Conservation (phyloP, 176 grass and related monocot genomes). For the Zea luxurians region DNA sequence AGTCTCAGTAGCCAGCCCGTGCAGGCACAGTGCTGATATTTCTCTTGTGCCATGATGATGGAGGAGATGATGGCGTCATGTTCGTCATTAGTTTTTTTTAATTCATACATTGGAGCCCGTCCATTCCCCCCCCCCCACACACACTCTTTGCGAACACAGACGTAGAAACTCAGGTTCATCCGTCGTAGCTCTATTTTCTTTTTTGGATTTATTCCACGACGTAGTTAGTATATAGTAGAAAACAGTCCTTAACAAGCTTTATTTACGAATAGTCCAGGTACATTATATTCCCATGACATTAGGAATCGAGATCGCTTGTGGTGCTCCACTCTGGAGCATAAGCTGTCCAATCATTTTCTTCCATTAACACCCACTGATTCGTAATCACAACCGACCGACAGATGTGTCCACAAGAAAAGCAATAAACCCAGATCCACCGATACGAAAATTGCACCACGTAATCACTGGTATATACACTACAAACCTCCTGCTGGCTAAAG, state of each 20-base stretch:
- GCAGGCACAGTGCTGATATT: neutral
- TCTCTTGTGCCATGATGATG: neutral
- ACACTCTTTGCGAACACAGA: no score
- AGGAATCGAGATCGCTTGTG: neutral
- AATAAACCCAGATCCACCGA: conserved; percentile 4
- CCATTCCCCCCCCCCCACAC: no score
- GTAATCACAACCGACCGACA: neutral
- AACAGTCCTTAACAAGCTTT: no score
- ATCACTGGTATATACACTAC: neutral
- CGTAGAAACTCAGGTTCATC: no score
- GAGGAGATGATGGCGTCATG: neutral
- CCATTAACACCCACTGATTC: neutral
- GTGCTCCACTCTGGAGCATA: neutral
- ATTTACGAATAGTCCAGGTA: neutral
- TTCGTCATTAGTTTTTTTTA: neutral
- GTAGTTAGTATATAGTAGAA: no score
- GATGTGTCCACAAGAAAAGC: neutral
- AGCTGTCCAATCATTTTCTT: neutral
- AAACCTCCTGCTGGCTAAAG: neutral
- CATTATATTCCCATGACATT: neutral
- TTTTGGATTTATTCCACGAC: no score
- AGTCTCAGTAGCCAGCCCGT: neutral
- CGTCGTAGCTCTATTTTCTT: no score
- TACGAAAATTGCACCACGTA: neutral
- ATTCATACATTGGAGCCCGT: no score